Conservation (phyloP, 805 yeast genomes). For the Suhomyces faveliae region DNA sequence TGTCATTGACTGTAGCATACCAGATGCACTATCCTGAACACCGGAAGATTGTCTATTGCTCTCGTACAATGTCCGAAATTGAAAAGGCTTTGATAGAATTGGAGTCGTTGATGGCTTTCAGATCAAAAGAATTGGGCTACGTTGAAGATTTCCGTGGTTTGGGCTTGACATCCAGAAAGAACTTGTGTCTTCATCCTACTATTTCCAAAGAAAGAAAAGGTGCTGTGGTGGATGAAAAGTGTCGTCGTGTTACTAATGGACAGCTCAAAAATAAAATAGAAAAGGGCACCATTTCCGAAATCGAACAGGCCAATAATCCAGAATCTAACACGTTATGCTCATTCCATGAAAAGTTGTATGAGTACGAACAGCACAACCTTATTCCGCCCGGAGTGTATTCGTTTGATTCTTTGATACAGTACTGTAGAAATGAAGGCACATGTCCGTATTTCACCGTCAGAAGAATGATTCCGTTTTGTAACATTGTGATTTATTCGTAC, state of each 20-base stretch:
- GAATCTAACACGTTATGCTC: slow-evolving; percentile 58
- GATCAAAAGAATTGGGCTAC: slow-evolving; percentile 79
- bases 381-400: slow-evolving; percentile 94
- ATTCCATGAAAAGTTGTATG: slow-evolving; percentile 86
- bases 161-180: slow-evolving; percentile 92
- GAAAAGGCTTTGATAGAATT: slow-evolving; percentile 95
- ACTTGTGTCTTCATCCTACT: slow-evolving; percentile 85
- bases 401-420: slow-evolving; percentile 75
- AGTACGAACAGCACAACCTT: slow-evolving; percentile 81
- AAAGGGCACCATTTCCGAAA: slow-evolving; percentile 47
- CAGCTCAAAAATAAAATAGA: slow-evolving; percentile 68
- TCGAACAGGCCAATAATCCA: slow-evolving; percentile 42
- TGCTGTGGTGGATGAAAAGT: slow-evolving; percentile 89
- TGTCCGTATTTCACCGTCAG: slow-evolving; percentile 98
- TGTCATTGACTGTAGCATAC: slow-evolving; percentile 90
- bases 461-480: slow-evolving; percentile 94
- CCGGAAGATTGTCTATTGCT: slow-evolving; percentile 90
- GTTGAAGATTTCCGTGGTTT: slow-evolving; percentile 90
- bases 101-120: slow-evolving; percentile 80
- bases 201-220: slow-evolving; percentile 90
- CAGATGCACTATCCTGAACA: slow-evolving; percentile 95
- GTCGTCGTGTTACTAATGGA: slow-evolving; percentile 93
- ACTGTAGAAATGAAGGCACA: slow-evolving; percentile 74
- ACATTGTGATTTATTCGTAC: slow-evolving; percentile 91
- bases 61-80: slow-evolving; percentile 99